Evolutionary conservation across 225 moss, liverwort and hornwort species (phyloP), one percentile per base, ranked within the genome.

Genomic region (Ulota crispa): DNA sequence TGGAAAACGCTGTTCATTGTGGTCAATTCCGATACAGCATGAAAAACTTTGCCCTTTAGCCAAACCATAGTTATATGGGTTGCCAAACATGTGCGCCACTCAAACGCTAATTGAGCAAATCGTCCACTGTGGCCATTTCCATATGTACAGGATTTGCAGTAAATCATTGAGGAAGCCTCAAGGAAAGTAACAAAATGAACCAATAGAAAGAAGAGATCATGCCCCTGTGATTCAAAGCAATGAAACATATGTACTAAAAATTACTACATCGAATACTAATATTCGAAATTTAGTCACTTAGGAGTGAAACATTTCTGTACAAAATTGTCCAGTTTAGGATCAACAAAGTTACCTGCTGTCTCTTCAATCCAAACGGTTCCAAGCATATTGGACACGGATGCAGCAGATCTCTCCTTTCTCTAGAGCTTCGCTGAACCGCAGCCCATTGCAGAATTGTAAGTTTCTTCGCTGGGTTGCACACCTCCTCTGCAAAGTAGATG

Each of bases 361-460:
- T 85, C 78, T 80, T 85, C 76, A 83, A 64, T 79, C 81, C 81
- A 79, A 90, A 90, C 8, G 52, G 84, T 75, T 90, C 88, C 83
- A 87, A 81, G 86, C 88, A 90, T 50, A 88, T 88, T 11, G 88
- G 73, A 80, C 88, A 90, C 82, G 90, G 83, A 84, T 88, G 84
- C 39, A 90, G 37, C 71, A 86, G 47, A 57, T 90, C 84, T 60
- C 84, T 90, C 39, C 90, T 86, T 1, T 79, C 24, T 73, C 43
- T 62, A 55, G 81, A 86, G 7, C 68, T 79, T 86, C 42, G 88
- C 20, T 79, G 88, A 2, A 86, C 24, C 9, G 20, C 47, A 75
- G 67, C 85, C 89, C 89, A 88, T 37, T 90, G 73, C 53, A 78
- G 41, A 2, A 68, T 14, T 70, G 85, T 81, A 26, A 85, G 73